Base-by-base conservation (phyloP, 495 filamentous ascomycete species). In the Bryoglossum gracile region DNA sequence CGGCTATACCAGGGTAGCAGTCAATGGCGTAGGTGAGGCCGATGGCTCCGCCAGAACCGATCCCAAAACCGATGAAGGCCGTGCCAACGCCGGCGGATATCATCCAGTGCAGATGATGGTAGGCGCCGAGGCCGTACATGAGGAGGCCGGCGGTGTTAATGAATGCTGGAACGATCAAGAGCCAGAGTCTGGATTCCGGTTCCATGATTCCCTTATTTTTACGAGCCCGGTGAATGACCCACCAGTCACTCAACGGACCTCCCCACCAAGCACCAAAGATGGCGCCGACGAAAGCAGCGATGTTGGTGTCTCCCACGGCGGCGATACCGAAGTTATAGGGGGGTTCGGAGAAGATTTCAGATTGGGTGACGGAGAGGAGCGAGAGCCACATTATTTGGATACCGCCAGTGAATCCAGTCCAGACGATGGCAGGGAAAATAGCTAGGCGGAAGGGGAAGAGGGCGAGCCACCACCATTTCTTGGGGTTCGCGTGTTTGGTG, bases 151-250 rank as follows among this genome's bases (percentile, higher is more conserved):
- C 43, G 17, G 50, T 36, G 17, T 53, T 53, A 10, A 47, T 23
- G 19, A 53, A 16, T 0, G 43, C 35, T 8, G 50, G 50, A 8
- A 42, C 10, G 4, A 47, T 39, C 10, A 53, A 35, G 4, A 47
- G 36, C 50, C 50, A 53, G 5, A 53, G 25, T 35, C 50, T 39
- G 9, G 25, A 46, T 26, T 73, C 70, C 0, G 69, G 66, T 47
- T 73, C 68, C 40, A 64, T 66, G 32, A 73, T 62, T 37, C 69
- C 70, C n/a, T 59, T 56, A 32, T 71, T 71, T 21, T 55, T 60
- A 42, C 65, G 65, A 3, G 70, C 55, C 17, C 62, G 65, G 28
- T 50, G 59, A 34, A 68, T 42, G 34, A 70, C 66, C 3, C 59
- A 65, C 59, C 65, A 59, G 44, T 75, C 72, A 19, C 67, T 62